phyloP scores from a whole-genome alignment of 2,329 filamentous ascomycete genomes.

The Trichoderma guizhouense region DNA sequence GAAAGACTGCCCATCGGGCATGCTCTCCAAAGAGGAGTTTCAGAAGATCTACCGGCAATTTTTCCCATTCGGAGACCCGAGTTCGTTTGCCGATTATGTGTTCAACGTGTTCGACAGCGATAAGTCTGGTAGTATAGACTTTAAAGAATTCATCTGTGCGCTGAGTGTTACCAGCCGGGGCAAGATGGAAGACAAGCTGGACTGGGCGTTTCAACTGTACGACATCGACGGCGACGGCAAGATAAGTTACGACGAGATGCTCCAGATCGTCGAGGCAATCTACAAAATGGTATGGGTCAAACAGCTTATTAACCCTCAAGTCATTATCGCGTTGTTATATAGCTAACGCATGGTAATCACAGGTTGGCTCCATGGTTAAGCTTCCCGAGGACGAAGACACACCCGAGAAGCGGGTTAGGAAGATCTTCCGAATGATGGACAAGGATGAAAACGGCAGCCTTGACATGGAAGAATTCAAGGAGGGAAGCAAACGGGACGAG shows the following conservation, averaged over 20 bases:
- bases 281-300: conserved; percentile 84
- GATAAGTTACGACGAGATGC: conserved; percentile 99
- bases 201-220: conserved; percentile 99
- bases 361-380: conserved; percentile 99
- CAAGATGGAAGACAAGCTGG: conserved; percentile 98
- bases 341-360: neutral
- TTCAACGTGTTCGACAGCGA: conserved; percentile 99
- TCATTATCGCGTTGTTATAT: neutral
- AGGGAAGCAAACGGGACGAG: conserved; percentile 97
- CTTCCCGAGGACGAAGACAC: conserved; percentile 98
- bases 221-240: conserved; percentile 99
- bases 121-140: conserved; percentile 96
- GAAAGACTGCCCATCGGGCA: conserved; percentile 96
- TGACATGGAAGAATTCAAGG: conserved; percentile 98
- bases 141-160: conserved; percentile 99
- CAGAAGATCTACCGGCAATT: conserved; percentile 99
- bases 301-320: neutral
- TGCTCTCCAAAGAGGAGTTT: conserved; percentile 96
- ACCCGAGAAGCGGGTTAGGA: conserved; percentile 93
- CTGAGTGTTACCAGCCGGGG: conserved; percentile 94
- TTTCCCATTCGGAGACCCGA: conserved; percentile 97
- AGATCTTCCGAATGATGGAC: conserved; percentile 99
- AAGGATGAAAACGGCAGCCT: conserved; percentile 98
- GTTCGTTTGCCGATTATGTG: conserved; percentile 96
- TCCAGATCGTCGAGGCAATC: conserved; percentile 97